A percentile compares a stretch with the other conserved stretches of the same genome.
Evolutionary conservation across 2,329 filamentous ascomycete genomes (phyloP).

Genomic region (Botrytis tulipae): DNA sequence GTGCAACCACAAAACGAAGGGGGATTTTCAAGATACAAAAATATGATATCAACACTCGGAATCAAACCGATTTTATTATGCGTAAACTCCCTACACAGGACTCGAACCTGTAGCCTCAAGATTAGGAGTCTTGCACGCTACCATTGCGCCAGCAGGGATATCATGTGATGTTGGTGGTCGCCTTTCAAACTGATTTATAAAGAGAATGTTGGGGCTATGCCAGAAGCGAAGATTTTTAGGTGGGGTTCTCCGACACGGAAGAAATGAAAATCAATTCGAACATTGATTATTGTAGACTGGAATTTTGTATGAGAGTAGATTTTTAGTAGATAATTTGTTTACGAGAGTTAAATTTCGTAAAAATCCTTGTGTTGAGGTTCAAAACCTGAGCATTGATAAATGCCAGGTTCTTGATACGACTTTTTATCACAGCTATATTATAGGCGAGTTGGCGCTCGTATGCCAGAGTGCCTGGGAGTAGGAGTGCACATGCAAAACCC

Average conservation of each 20-base stretch:
- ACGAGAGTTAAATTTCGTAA: background rate
- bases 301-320: background rate
- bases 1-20: too few species aligned
- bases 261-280: background rate
- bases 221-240: background rate
- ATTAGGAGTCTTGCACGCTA: constrained; percentile 19
- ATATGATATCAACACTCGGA: background rate
- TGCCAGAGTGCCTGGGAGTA: background rate
- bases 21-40: background rate
- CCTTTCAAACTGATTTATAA: fast-evolving
- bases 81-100: constrained; percentile 17
- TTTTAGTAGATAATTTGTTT: background rate
- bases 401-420: background rate
- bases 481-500: background rate
- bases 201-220: background rate
- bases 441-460: background rate
- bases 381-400: background rate
- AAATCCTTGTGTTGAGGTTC: background rate
- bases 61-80: background rate
- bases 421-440: background rate
- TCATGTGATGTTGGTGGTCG: background rate
- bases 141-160: constrained; percentile 19
- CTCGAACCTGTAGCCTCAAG: constrained; percentile 18
- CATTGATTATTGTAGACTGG: background rate
- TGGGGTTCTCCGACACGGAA: background rate